Evolutionary conservation across 2,329 filamentous ascomycete genomes (phyloP).

Genomic region (Hansfordia pulvinata): DNA sequence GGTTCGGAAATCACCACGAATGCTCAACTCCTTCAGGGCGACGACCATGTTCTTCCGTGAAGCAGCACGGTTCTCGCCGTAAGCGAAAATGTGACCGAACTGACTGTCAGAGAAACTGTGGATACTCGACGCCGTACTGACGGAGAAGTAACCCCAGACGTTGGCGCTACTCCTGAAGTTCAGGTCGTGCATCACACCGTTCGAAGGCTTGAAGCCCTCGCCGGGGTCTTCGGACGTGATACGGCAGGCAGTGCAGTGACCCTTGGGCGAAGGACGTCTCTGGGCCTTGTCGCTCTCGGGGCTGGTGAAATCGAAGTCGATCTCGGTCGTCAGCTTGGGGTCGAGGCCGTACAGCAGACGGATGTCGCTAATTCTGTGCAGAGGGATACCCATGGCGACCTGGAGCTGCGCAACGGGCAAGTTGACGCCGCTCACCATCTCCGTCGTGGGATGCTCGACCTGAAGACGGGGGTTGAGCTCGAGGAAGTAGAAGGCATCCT

Average conservation of each 20-base stretch:
- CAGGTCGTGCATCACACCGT: constrained; percentile 96
- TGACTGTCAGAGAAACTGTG: constrained; percentile 99
- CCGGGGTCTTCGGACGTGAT: constrained; percentile 98
- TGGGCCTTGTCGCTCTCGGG: constrained; percentile 74
- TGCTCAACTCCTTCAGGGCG: constrained; percentile 94
- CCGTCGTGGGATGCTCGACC: constrained; percentile 97
- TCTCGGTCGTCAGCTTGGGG: constrained; percentile 70
- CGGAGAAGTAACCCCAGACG: constrained; percentile 99
- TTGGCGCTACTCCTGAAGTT: constrained; percentile 99
- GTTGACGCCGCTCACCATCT: constrained; percentile 98
- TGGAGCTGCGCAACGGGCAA: constrained; percentile 94
- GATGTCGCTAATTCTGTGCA: constrained; percentile 93
- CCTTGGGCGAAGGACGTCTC: constrained; percentile 82
- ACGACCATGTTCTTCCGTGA: constrained; percentile 99
- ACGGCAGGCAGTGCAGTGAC: constrained; percentile 95
- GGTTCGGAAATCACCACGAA: constrained; percentile 97
- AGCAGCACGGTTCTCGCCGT: constrained; percentile 91
- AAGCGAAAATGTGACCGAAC: constrained; percentile 98
- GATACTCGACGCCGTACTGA: constrained; percentile 90
- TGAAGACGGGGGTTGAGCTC: constrained; percentile 98
- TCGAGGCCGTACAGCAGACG: constrained; percentile 91
- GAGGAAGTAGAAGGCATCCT: constrained; percentile 99
- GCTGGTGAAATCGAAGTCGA: constrained; percentile 93
- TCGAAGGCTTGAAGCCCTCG: constrained; percentile 98
- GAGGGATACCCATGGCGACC: constrained; percentile 94